These are phyloP conservation scores for Trichoderma semiorbis DNA, from an alignment of 2,329 filamentous ascomycete species.

Conservation along the genomic window DNA sequence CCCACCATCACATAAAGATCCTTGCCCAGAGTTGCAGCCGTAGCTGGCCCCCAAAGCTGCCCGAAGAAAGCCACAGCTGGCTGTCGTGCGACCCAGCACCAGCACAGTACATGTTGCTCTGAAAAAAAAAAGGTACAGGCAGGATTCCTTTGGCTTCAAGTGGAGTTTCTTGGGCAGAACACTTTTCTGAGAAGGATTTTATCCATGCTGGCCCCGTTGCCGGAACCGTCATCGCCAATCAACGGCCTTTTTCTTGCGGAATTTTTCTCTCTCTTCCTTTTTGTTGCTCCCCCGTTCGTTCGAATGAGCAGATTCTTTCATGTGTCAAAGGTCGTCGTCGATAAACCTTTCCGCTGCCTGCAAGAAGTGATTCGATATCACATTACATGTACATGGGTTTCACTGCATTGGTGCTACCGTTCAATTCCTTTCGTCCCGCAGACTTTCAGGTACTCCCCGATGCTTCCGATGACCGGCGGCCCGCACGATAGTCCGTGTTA, in stretches of 20 bases:
- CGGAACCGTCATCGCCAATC: too few relatives aligned
- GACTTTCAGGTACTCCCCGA: neutral
- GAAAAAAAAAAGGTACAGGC: neutral
- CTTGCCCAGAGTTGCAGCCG: neutral
- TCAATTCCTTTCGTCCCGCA: neutral
- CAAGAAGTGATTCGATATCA: neutral
- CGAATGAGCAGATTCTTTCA: neutral
- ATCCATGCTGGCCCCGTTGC: neutral
- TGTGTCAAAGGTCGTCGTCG: too few relatives aligned
- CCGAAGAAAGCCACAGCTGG: neutral
- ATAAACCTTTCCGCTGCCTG: too few relatives aligned
- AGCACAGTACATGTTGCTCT: neutral
- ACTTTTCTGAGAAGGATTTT: neutral
- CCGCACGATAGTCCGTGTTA: neutral
- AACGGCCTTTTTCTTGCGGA: slow-evolving; percentile 3
- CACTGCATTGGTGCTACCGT: neutral
- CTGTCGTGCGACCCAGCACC: neutral
- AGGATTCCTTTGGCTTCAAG: neutral
- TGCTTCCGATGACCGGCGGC: slow-evolving; percentile 6
- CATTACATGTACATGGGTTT: neutral
- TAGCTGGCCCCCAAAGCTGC: neutral
- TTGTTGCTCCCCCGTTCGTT: neutral
- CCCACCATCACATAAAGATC: neutral
- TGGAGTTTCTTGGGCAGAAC: neutral
- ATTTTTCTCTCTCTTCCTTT: slow-evolving; percentile 1